These are phyloP conservation scores for Suillus bovinus DNA, from an alignment of 768 basidiomycete species.

Conservation along the genomic window DNA sequence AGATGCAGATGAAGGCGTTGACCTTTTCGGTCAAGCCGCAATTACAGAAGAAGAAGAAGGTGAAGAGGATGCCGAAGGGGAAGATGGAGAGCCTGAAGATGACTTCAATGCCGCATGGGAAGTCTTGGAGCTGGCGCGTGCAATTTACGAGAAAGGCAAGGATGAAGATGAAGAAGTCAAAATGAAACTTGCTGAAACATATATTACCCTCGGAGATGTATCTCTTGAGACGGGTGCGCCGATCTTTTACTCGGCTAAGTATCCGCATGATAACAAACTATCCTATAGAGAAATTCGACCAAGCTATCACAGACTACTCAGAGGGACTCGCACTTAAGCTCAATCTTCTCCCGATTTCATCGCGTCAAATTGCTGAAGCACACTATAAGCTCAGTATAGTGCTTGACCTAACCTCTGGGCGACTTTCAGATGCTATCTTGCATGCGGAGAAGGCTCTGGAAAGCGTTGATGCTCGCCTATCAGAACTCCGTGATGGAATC, in stretches of 20 bases:
- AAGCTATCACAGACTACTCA: slow-evolving; percentile 87
- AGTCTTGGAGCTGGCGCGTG: slow-evolving; percentile 90
- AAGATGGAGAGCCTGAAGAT: slow-evolving; percentile 85
- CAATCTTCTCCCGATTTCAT: slow-evolving; percentile 77
- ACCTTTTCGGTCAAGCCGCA: slow-evolving; percentile 62
- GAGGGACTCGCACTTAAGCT: slow-evolving; percentile 74
- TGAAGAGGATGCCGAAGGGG: slow-evolving; percentile 59
- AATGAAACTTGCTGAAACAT: slow-evolving; percentile 89
- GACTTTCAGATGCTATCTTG: slow-evolving; percentile 75
- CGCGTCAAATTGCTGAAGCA: slow-evolving; percentile 89
- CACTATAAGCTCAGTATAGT: slow-evolving; percentile 95
- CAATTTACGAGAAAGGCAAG: slow-evolving; percentile 74
- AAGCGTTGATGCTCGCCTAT: slow-evolving; percentile 72
- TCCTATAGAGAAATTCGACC: slow-evolving; percentile 87
- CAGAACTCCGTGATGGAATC: slow-evolving; percentile 52
- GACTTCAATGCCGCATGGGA: slow-evolving; percentile 99
- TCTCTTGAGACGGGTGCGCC: slow-evolving; percentile 91
- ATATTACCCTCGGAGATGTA: slow-evolving; percentile 91
- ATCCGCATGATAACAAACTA: not conserved
- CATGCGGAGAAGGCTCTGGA: slow-evolving; percentile 81
- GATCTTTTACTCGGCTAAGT: not conserved
- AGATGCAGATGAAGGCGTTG: slow-evolving; percentile 71
- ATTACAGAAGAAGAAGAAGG: slow-evolving; percentile 52
- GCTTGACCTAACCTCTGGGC: slow-evolving; percentile 85
- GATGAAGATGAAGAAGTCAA: slow-evolving; percentile 59